These are phyloP conservation scores for Straminergon stramineum DNA, from an alignment of 225 moss, liverwort and hornwort genomes.

Conservation along the genomic window DNA sequence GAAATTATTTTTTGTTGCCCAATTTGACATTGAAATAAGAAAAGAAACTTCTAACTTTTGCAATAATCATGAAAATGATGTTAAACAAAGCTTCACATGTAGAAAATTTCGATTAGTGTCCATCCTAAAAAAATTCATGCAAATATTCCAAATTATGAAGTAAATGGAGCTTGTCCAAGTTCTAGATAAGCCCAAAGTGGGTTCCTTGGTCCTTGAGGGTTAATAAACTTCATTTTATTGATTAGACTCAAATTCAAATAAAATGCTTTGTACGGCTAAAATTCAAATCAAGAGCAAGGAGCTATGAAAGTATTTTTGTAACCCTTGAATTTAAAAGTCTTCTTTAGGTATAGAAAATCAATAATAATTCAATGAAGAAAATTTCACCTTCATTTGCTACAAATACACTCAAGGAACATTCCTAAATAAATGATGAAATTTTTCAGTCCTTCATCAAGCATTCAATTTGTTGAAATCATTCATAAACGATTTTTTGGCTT, in stretches of 20 bases:
- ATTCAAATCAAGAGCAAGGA: neutral
- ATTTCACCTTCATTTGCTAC: neutral
- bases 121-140: neutral
- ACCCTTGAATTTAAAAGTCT: fast-evolving
- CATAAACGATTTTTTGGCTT: neutral
- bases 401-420: neutral
- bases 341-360: fast-evolving
- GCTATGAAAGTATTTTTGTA: fast-evolving
- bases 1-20: fast-evolving
- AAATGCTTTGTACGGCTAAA: neutral
- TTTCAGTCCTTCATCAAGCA: neutral
- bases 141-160: neutral
- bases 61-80: fast-evolving
- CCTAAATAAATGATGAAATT: neutral
- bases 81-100: fast-evolving
- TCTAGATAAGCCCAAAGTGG: neutral
- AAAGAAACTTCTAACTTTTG: fast-evolving
- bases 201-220: fast-evolving
- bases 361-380: neutral
- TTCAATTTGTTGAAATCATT: neutral
- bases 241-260: neutral
- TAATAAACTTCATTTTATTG: neutral
- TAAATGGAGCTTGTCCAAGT: fast-evolving
- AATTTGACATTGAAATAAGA: fast-evolving
- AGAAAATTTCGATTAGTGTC: neutral